Evolutionary conservation across 192 early-diverging fungal genomes (phyloP), one percentile per base, ranked within the genome.

Genomic region (Backusella luteola): DNA sequence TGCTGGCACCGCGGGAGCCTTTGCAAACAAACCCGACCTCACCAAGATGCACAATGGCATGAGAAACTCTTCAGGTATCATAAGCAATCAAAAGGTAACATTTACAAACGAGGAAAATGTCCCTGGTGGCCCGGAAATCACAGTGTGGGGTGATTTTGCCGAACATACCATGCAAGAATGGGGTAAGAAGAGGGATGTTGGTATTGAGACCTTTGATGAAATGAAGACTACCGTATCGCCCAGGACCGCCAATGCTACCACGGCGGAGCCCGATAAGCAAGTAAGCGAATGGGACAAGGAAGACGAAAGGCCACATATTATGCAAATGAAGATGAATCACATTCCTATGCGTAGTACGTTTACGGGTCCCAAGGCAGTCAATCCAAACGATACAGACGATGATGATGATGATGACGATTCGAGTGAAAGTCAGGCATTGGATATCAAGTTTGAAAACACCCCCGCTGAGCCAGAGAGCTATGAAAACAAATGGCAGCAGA

Each of bases 291-390:
- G 74, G 74, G 66, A 67, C 3, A 32, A 38, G 4, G 11, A 44
- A n/a, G 41, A 66, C 17, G 66, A 66, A 11, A 35, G 74, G 14
- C 74, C 74, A 15, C 26, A 67, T n/a, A 34, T 29, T 3, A 75
- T 75, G 74, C 74, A 67, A 19, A 75, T 75, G 66, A 36, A 66
- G 15, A 23, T 75, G 39, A 75, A 67, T 19, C 29, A 44, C 6
- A 42, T 41, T 14, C 66, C 56, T 42, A 46, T 75, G 17, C 41
- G 39, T n/a, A 32, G 14, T 9, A 34, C 34, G 0, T 71, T 71
- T 49, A 19, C 41, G 17, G 74, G 74, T 4, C 74, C 74, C 34
- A 66, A 34, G 29, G 11, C 41, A 14, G 3, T 34, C 0, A 75
- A 75, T 49, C 59, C 63, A 26, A 42, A 41, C 21, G 73, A 66